Evolutionary conservation across 2,329 filamentous ascomycete genomes (phyloP), one percentile per base, ranked within the genome.

Genomic region (Hortaea werneckii): DNA sequence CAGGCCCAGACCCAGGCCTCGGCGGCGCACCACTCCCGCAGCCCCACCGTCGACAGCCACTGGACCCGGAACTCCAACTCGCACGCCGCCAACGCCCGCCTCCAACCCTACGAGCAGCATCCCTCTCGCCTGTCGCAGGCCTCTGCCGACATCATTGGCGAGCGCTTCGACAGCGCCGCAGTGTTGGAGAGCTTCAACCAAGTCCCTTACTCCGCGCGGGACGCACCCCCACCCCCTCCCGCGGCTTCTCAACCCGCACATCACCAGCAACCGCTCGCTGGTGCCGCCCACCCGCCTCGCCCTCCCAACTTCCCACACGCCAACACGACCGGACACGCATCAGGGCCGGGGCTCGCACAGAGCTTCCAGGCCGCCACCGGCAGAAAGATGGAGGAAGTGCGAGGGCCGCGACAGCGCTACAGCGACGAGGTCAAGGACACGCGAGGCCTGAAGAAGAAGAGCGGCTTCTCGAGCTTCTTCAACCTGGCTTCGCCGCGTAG

Each of bases 401-500:
- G 71, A 39, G 74, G 72, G 51, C 73, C 80, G 37, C 87, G 59
- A 34, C 62, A 92, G 68, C 74, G 87, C 54, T 84, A 82, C 63
- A 92, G 87, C 11, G 87, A 92, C 66, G 87, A 95, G 67, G 73
- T 70, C 57, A 79, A 84, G 43, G 67, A 75, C 38, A 78, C 83
- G 45, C 83, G 80, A 59, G 70, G 73, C 11, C 47, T 58, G 50
- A 78, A 86, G 59, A 94, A 94, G 71, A 94, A 94, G 72, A 85
- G 85, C 42, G 87, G 86, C 48, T 87, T 95, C 62, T 88, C 86
- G 11, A 86, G 82, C 55, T 88, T 94, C 60, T 82, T 95, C 65
- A 90, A 83, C 63, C 72, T 82, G 62, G 81, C 94, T 48, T 90
- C 88, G 32, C 88, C 86, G 44, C 86, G 89, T 67, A 87, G 88